These are phyloP conservation scores for Colletotrichum lindemuthianum DNA, from an alignment of 2,329 filamentous ascomycete genomes.

Conservation along the genomic window DNA sequence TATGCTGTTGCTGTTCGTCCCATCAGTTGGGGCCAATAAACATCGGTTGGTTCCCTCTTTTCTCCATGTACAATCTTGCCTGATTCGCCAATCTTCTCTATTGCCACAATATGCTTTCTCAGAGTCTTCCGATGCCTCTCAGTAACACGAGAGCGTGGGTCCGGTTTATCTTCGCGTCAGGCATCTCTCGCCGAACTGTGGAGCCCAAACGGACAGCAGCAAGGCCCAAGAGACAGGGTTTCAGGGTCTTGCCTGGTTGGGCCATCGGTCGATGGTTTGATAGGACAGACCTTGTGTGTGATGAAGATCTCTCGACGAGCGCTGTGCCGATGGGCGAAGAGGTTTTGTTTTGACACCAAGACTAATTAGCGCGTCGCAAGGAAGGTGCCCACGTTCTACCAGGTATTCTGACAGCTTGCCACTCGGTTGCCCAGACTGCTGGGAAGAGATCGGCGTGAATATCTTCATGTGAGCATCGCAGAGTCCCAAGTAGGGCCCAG, in stretches of 20 bases:
- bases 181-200: constrained; percentile 26
- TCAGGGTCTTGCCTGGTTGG: constrained; percentile 30
- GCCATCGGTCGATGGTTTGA: not conserved
- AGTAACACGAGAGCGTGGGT: not conserved
- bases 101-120: not conserved
- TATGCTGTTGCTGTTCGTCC: too few relatives aligned
- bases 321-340: not conserved
- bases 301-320: constrained; percentile 22
- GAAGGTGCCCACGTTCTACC: constrained; percentile 21
- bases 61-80: not conserved
- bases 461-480: too few relatives aligned
- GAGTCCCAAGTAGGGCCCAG: too few relatives aligned
- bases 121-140: constrained; percentile 3
- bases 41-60: not conserved
- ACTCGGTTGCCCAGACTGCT: constrained; percentile 2
- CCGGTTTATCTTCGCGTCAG: constrained; percentile 20
- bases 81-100: not conserved
- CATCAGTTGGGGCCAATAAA: too few relatives aligned
- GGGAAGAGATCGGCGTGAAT: constrained; percentile 1
- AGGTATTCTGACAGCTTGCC: constrained; percentile 1
- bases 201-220: not conserved
- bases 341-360: not conserved
- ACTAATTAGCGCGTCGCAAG: not conserved
- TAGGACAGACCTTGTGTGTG: not conserved
- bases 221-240: constrained; percentile 22